A percentile compares a stretch with the other conserved stretches of the same genome.
These are phyloP conservation scores for Candida tropicalis DNA, from an alignment of 1,139 yeast genomes.

Conservation along the genomic window DNA sequence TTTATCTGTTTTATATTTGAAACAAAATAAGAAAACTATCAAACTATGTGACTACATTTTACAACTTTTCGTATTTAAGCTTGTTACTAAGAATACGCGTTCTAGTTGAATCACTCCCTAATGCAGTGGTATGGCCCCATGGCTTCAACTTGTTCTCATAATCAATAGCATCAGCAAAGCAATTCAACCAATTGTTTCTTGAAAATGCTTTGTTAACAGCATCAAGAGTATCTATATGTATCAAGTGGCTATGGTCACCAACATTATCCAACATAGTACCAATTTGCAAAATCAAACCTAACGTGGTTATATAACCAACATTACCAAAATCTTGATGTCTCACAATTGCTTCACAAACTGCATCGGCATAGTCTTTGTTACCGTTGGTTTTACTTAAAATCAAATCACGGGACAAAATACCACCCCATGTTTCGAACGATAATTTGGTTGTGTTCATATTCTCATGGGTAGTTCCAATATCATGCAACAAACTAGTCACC, in stretches of 20 bases:
- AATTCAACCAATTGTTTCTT: conserved; percentile 36
- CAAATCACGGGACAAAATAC: conserved; percentile 34
- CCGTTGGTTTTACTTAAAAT: conserved; percentile 26
- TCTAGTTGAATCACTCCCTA: conserved; percentile 35
- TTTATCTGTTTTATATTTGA: too few relatives aligned
- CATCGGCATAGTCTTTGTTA: conserved; percentile 37
- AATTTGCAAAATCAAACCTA: conserved; percentile 39
- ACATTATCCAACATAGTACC: conserved; percentile 41
- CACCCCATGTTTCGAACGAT: conserved; percentile 44
- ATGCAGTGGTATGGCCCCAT: conserved; percentile 42
- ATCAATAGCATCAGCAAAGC: conserved; percentile 41
- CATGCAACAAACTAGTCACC: conserved; percentile 38
- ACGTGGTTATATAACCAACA: conserved; percentile 37
- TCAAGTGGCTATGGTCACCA: conserved; percentile 33
- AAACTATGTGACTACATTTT: conserved; percentile 2
- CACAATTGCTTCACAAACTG: conserved; percentile 41
- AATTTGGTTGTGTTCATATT: conserved; percentile 39
- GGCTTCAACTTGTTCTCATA: conserved; percentile 34
- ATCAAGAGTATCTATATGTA: conserved; percentile 34
- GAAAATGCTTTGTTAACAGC: conserved; percentile 30
- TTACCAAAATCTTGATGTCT: conserved; percentile 43
- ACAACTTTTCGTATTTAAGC: conserved; percentile 25
- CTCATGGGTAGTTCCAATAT: conserved; percentile 39
- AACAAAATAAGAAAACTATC: not conserved
- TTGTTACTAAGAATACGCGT: conserved; percentile 33